phyloP scores from a whole-genome alignment of 371 early-diverging fungal species.

The Cladochytrium tenue region DNA sequence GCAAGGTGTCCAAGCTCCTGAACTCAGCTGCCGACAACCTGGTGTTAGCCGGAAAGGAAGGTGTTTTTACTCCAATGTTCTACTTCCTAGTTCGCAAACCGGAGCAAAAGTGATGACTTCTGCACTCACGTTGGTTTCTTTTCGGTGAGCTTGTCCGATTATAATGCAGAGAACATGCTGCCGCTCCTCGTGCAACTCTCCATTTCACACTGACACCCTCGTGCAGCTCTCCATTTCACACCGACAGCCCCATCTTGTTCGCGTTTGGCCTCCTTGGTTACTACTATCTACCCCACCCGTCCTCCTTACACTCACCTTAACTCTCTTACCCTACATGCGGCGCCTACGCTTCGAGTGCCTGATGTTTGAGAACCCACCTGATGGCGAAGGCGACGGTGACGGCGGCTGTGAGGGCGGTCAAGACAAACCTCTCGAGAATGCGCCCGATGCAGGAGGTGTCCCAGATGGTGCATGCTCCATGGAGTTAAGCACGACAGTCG shows the following conservation, averaged over 20 bases:
- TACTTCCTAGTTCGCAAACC: conserved; percentile 90
- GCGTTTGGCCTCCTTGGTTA: too few relatives aligned
- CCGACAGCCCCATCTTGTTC: too few relatives aligned
- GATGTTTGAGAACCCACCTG: not conserved
- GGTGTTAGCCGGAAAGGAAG: conserved; percentile 70
- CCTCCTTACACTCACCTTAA: too few relatives aligned
- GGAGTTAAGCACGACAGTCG: not conserved
- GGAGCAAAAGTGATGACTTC: too few relatives aligned
- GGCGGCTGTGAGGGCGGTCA: not conserved
- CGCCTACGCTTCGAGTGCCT: not conserved
- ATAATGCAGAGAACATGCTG: too few relatives aligned
- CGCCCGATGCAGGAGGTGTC: not conserved
- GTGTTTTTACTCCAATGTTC: conserved; percentile 91
- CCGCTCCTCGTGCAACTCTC: too few relatives aligned
- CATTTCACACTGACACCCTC: too few relatives aligned
- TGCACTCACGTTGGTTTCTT: too few relatives aligned
- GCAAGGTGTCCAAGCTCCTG: conserved; percentile 76
- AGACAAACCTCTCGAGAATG: not conserved
- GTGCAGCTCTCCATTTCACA: too few relatives aligned
- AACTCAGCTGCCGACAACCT: conserved; percentile 79
- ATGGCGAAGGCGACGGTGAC: not conserved
- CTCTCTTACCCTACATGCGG: too few relatives aligned
- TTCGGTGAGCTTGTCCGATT: too few relatives aligned
- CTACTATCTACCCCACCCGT: too few relatives aligned
- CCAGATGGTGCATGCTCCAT: not conserved